phyloP scores from a whole-genome alignment of 768 basidiomycete genomes.

The Rhodocollybia butyracea region DNA sequence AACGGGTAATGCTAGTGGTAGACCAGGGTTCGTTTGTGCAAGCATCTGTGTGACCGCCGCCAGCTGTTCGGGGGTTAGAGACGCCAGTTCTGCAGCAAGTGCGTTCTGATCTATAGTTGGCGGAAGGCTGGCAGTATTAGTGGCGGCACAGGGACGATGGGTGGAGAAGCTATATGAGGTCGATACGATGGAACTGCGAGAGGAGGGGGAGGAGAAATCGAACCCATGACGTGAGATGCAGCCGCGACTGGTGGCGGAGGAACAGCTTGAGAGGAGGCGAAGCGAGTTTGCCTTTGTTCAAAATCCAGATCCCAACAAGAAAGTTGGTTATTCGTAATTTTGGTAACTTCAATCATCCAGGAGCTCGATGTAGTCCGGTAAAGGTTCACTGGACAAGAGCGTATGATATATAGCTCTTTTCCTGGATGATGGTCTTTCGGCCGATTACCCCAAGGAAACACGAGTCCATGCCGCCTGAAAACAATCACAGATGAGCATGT shows the following conservation, averaged over 20 bases:
- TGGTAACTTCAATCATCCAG: constrained; percentile 73
- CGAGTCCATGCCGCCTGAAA: constrained; percentile 78
- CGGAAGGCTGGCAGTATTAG: constrained; percentile 17
- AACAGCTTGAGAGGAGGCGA: constrained; percentile 31
- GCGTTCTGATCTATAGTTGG: constrained; percentile 42
- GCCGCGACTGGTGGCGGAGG: constrained; percentile 13
- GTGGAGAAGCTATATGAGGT: constrained; percentile 12
- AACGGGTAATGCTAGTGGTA: constrained; percentile 24
- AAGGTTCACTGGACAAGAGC: constrained; percentile 54
- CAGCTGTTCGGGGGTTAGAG: constrained; percentile 75
- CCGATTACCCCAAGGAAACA: constrained; percentile 81
- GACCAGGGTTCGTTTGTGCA: constrained; percentile 35
- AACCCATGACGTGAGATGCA: background rate
- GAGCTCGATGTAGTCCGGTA: constrained; percentile 86
- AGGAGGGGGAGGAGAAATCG: constrained; percentile 15
- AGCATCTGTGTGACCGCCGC: constrained; percentile 64
- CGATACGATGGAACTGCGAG: constrained; percentile 11
- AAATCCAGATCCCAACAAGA: constrained; percentile 82
- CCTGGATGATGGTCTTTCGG: constrained; percentile 75
- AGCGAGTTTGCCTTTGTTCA: constrained; percentile 76
- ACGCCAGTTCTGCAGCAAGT: constrained; percentile 68
- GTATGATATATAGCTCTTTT: constrained; percentile 85
- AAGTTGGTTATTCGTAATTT: constrained; percentile 59
- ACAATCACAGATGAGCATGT: background rate
- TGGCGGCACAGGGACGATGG: constrained; percentile 17